These are phyloP conservation scores for Didymella lethalis DNA, from an alignment of 2,329 filamentous ascomycete species.

Conservation along the genomic window DNA sequence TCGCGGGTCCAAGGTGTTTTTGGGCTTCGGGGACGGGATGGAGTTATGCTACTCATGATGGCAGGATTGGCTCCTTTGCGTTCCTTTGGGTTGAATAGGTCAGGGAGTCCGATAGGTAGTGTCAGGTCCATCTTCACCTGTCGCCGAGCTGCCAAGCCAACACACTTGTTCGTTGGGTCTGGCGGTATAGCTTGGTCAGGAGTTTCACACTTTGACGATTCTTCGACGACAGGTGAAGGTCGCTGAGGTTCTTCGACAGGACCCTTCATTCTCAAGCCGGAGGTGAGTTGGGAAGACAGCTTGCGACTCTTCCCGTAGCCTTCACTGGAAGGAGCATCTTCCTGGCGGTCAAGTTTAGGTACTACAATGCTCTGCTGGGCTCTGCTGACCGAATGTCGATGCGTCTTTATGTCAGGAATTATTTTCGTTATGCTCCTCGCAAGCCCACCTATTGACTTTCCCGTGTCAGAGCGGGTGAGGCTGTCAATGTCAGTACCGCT, in stretches of 20 bases:
- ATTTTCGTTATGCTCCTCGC: conserved; percentile 33
- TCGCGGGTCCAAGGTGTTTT: conserved; percentile 35
- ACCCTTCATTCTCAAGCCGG: conserved; percentile 4
- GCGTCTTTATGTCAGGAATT: conserved; percentile 31
- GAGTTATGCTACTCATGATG: conserved; percentile 27
- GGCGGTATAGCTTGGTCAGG: neutral
- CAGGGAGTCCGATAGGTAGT: conserved; percentile 32
- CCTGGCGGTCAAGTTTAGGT: neutral
- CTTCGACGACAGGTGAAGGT: conserved; percentile 6
- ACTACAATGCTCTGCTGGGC: neutral
- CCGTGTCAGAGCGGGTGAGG: conserved; percentile 25
- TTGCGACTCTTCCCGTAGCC: conserved; percentile 17
- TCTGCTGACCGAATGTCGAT: conserved; percentile 1
- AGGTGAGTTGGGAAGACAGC: conserved; percentile 22
- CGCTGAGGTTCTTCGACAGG: conserved; percentile 3
- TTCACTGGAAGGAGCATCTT: neutral
- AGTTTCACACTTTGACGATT: neutral
- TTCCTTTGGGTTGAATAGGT: conserved; percentile 30
- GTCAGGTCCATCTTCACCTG: conserved; percentile 41
- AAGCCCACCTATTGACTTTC: conserved; percentile 36
- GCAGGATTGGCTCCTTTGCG: conserved; percentile 17
- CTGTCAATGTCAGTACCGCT: conserved; percentile 5
- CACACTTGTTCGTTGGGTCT: conserved; percentile 15
- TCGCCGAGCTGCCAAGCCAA: conserved; percentile 39
- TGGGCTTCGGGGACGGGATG: conserved; percentile 38